Base-by-base conservation (phyloP, 1,284 basidiomycete genomes). In the Cystobasidium sp. region DNA sequence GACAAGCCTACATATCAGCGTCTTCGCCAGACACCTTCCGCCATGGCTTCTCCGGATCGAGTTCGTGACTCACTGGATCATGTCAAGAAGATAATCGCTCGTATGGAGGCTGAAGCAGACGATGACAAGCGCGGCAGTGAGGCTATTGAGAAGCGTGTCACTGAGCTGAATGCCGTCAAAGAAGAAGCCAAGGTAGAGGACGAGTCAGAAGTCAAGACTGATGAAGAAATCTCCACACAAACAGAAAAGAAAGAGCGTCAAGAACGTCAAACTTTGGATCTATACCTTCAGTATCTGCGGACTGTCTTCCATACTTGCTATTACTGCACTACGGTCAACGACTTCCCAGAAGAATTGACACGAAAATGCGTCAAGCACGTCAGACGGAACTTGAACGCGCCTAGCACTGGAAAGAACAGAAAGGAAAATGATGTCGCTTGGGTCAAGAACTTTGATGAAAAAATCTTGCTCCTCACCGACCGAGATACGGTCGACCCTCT, bases 301-400 rank as follows among this genome's bases (percentile, higher is more conserved):
- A 86, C 87, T 81, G 91, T 90, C 67, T 93, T 91, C 84, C 87
- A 92, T 86, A 89, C 91, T 81, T 95, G 95, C 87, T 97, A 94
- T 84, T 97, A 97, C 84, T 97, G 94, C 85, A 89, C 91, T 79
- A 89, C 93, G 81, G 88, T 92, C 78, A 91, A 89, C 81, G 91
- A 95, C 84, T 93, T 94, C 85, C 84, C 90, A 82, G 95, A 97
- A 84, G 93, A 96, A 86, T 87, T 97, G 80, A 90, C 93, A 83
- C 88, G 93, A 81, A 93, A 94, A 84, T 97, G 94, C 85, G 86
- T 96, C 79, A 90, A 89, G 84, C 95, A 97, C 85, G 85, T 91
- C 75, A 88, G 94, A 82, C 78, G 81, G 78, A 49, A 85, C 31
- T 85, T 85, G 69, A 81, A 77, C 52, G 74, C 77, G 10, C 82